phyloP scores from a whole-genome alignment of 2,329 filamentous ascomycete species.

The Fusarium staphyleae region DNA sequence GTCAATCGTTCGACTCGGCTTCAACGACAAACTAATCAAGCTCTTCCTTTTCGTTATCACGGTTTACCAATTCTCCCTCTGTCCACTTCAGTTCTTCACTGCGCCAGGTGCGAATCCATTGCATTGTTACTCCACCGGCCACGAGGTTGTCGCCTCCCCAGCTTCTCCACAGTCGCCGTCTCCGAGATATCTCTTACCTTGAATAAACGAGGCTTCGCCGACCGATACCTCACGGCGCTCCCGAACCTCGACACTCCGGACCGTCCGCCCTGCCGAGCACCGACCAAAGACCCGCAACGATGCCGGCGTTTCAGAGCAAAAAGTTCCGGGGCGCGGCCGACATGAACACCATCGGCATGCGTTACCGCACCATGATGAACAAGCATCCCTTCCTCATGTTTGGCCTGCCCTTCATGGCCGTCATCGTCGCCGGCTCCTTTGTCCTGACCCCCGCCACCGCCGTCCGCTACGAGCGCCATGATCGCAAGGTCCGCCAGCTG shows the following conservation, averaged over 20 bases:
- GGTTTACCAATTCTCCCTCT: not conserved
- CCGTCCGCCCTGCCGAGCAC: slow-evolving; percentile 7
- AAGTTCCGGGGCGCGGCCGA: slow-evolving; percentile 74
- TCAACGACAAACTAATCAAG: slow-evolving; percentile 21
- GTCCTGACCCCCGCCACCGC: slow-evolving; percentile 94
- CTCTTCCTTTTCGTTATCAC: slow-evolving; percentile 20
- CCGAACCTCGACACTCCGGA: slow-evolving; percentile 5
- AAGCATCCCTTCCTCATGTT: slow-evolving; percentile 91
- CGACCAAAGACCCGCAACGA: slow-evolving; percentile 23
- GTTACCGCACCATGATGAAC: slow-evolving; percentile 77
- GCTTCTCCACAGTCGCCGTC: slow-evolving; percentile 16
- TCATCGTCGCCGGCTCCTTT: slow-evolving; percentile 92
- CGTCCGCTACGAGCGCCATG: slow-evolving; percentile 90
- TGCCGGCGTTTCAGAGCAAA: slow-evolving; percentile 69
- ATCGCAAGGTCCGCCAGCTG: slow-evolving; percentile 86
- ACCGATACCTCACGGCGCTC: slow-evolving; percentile 14
- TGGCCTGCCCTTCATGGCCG: slow-evolving; percentile 87
- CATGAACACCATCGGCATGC: slow-evolving; percentile 71
- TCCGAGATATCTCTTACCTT: slow-evolving; percentile 3
- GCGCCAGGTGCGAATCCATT: slow-evolving; percentile 3
- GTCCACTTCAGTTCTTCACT: not conserved
- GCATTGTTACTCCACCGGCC: not conserved
- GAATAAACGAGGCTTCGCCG: slow-evolving; percentile 5
- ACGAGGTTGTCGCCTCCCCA: not conserved
- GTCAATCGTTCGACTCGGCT: slow-evolving; percentile 9